Base-by-base conservation (phyloP, 2,329 filamentous ascomycete species). In the Endoconidiophora polonica region DNA sequence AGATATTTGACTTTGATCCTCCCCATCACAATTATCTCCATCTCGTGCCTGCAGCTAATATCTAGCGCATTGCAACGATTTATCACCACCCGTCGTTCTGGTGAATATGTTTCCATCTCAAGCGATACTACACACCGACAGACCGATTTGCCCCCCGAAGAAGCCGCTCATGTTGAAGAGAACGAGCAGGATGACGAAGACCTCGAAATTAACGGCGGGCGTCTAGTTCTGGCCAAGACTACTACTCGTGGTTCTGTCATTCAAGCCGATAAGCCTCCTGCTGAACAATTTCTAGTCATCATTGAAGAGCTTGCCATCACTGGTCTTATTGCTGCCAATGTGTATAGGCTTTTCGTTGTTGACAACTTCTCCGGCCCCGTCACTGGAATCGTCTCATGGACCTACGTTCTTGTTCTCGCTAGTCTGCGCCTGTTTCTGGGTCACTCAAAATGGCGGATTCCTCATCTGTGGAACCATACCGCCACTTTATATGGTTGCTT, bases 381-480 rank as follows among this genome's bases (percentile, higher is more conserved):
- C 46, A 75, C 78, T 2, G 81, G 80, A 46, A 68, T 94, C 33
- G 65, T 77, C 9, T 77, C 77, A 26, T 96, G 91, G 90, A 64
- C 76, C 48, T 98, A 96, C 61, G 76, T 88, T 38, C 69, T 90
- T 24, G 65, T 79, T 14, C 73, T 98, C 52, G 80, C 80, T 12
- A 75, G 78, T 18, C 66, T 87, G 41, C 80, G 91, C 33, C 68
- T 95, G 58, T 79, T 65, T 65, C 77, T 71, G 65, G 81, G 63
- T 63, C 77, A 68, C 65, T 77, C 66, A 59, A 77, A 70, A 71
- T 86, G 67, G 74, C 74, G 63, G 63, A 62, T 91, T 12, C 81
- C 83, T 6, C 72, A 75, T 52, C 68, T 96, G 6, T 98, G 91
- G 91, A 88, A 90, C 61, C 91, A 98, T 64, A 96, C 91, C 0